Base-by-base conservation (phyloP, 352 stramenopile genomes). In the Phytophthora foliorum region DNA sequence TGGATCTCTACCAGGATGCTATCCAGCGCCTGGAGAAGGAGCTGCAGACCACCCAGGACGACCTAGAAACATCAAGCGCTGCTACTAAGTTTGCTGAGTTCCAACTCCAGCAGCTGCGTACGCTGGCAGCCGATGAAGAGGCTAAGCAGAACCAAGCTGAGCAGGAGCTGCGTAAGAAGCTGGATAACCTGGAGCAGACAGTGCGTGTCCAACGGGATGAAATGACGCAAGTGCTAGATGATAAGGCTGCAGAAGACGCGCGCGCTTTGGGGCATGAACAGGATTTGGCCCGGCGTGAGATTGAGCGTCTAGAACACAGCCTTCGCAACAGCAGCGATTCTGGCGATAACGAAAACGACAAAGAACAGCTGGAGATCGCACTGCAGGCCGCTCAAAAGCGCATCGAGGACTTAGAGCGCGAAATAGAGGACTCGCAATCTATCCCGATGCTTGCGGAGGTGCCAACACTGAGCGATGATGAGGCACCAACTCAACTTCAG, bases 11-110 rank as follows among this genome's bases (percentile, higher is more conserved):
- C 42, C 81, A 94, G 57, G 87, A 92, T 39, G 72, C 72, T 3
- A 89, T 94, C 39, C 81, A 91, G 42, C 83, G 86, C 13, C 57
- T 93, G 14, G 82, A 95, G 51, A 89, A 90, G 46, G 76, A 85
- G 25, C 51, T 92, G 39, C 48, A 88, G 42, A 75, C 77, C 13
- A 81, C 75, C 0, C 83, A 92, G 50, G 87, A 95, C 27, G 87
- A 95, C 24, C 72, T 93, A n/a, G 87, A 95, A 60, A 95, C 87
- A 2, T 88, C 85, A 1, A 92, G 79, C 39, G 80, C 82, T 14
- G 82, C 87, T 13, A 88, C 84, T 2, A 95, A 95, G 44, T 95
- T 92, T 63, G 87, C 85, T 16, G 85, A 95, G 57, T 95, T 92
- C 39, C 83, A 93, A 50, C 67, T 95, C 5, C 80, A 91, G 34